Evolutionary conservation across 2,329 filamentous ascomycete genomes (phyloP), one percentile per base, ranked within the genome.

Genomic region (Botrytis cinerea): DNA sequence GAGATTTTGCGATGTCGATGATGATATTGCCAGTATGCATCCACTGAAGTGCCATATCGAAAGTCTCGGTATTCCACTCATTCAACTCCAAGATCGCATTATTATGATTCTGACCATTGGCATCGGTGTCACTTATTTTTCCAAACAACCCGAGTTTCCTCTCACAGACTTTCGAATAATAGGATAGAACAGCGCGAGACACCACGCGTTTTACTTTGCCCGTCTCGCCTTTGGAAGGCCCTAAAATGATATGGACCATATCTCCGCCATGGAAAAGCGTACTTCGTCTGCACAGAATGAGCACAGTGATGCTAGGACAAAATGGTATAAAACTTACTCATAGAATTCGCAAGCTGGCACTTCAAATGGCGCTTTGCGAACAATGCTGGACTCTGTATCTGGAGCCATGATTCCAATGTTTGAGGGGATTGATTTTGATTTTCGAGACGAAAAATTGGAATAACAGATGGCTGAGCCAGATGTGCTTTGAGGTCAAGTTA

Each of bases 21-120:
- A 46, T 20, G 54, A 71, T 10, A 22, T 63, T 71, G 28, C 68
- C 68, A 28, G 22, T 71, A 71, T 63, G 32, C 68, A 71, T 63
- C 68, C 68, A 71, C n/a, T 71, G 68, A 20, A 71, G 40, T 16
- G n/a, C 38, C 69, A 71, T 71, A 40, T 71, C 59, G 22, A 71
- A 71, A 35, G 48, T n/a, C 6, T 57, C n/a, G 38, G 10, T 16
- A 20, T 54, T 16, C 46, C 64, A 68, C 18, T 57, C 10, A 45
- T 43, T 8, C 7, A 69, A 38, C 2, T 57, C 48, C n/a, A 69
- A 22, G 7, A 14, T 12, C 3, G 6, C 22, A 40, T 28, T 2
- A 51, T 38, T 16, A 12, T 54, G 3, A 5, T 4, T 5, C 22
- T 43, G 16, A 18, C 3, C 20, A 57, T 28, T 57, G 20, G 4